These are phyloP conservation scores for Alternaria postmessia DNA, from an alignment of 2,329 filamentous ascomycete species.

Conservation along the genomic window DNA sequence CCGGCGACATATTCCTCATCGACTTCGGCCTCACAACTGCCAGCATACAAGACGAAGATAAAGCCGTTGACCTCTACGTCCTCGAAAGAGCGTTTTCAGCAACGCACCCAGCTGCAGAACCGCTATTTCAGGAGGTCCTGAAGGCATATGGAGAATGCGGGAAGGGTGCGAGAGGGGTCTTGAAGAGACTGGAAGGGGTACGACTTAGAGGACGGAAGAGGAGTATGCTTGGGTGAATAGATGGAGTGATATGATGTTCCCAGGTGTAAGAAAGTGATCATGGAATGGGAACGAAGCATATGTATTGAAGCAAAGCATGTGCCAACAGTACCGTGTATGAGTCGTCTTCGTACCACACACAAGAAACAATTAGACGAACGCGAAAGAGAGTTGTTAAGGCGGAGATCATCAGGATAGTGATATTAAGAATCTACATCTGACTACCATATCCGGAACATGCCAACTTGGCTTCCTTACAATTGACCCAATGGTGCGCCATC, in stretches of 20 bases:
- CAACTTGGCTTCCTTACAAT: no score
- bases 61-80: conserved; percentile 95
- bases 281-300: neutral
- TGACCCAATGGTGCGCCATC: no score
- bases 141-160: conserved; percentile 75
- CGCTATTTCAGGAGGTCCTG: conserved; percentile 76
- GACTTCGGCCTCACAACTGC: conserved; percentile 92
- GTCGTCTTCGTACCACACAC: no score
- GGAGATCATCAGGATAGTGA: no score
- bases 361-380: no score
- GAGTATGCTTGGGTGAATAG: conserved; percentile 84
- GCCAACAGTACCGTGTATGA: no score
- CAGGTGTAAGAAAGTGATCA: neutral
- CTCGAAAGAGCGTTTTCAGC: conserved; percentile 93
- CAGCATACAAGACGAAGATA: conserved; percentile 84
- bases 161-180: conserved; percentile 75
- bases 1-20: conserved; percentile 86
- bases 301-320: neutral
- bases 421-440: no score
- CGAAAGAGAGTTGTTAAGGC: no score
- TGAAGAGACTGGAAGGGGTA: conserved; percentile 89
- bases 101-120: conserved; percentile 87
- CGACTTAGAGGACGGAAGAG: conserved; percentile 93
- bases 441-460: no score
- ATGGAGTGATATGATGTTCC: neutral